Evolutionary conservation across 768 basidiomycete species (phyloP), one percentile per base, ranked within the genome.

Genomic region (Termitomyces sp.): DNA sequence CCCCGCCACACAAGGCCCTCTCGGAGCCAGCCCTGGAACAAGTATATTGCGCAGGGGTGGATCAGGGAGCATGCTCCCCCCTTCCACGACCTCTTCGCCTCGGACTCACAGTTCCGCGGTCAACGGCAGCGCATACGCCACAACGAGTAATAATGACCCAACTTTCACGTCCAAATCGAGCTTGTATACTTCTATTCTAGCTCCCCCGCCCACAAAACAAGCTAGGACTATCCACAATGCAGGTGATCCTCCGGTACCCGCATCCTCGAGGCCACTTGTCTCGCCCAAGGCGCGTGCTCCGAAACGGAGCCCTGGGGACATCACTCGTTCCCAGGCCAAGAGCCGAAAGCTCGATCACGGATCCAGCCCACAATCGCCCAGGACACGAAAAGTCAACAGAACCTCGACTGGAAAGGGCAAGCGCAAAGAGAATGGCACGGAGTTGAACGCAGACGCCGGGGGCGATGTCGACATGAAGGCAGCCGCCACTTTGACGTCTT

Each of bases 181-280:
- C 66, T 75, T 92, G 54, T 92, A 85, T 65, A 73, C 85, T 14
- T 85, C 89, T 60, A 83, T 92, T 53, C 79, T 92, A 57, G 86
- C 87, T 31, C 86, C 84, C 30, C 87, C 89, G n/a, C 82, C 87
- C 12, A 70, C 81, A 28, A 88, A 89, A 70, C 85, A 84, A 60
- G 87, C 87, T 49, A 78, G 89, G 50, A 91, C 89, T n/a, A 83
- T 91, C 56, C 84, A 86, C 63, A 90, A 90, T 66, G 82, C 83
- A 11, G 72, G 71, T 49, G 87, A 87, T 64, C 87, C 87, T 31
- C 89, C 86, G 17, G 69, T 86, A 11, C 73, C 82, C 35, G 77
- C 84, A 31, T 76, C 84, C 40, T 64, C 71, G 53, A 76, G 68
- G 67, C 81, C 71, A 63, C 53, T 74, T 62, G 70, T 75, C 49